Conservation (phyloP, 768 basidiomycete genomes). For the Pholiota microspora region DNA sequence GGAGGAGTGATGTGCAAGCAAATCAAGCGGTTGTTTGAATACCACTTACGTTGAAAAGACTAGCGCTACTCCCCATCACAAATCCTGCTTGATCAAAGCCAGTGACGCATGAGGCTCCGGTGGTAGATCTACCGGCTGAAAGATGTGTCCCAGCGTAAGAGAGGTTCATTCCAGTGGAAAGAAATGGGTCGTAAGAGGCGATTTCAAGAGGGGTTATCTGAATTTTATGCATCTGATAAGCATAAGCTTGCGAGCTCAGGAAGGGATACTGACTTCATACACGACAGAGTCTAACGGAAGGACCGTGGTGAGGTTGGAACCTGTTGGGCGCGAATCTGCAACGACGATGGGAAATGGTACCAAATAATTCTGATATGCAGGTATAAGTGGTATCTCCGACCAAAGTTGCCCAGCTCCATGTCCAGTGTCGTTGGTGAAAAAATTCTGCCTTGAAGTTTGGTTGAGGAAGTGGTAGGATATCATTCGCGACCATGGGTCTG, state of each 20-base stretch:
- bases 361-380: conserved; percentile 45
- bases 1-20: background rate
- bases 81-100: conserved; percentile 77
- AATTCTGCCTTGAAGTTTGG: conserved; percentile 54
- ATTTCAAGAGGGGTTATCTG: conserved; percentile 65
- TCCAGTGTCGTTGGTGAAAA: conserved; percentile 54
- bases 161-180: conserved; percentile 69
- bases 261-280: conserved; percentile 46
- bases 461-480: conserved; percentile 75
- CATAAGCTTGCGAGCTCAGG: background rate
- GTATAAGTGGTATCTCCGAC: conserved; percentile 52
- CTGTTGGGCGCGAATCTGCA: conserved; percentile 50
- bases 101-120: conserved; percentile 59
- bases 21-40: no score
- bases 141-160: conserved; percentile 65
- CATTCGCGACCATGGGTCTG: conserved; percentile 63
- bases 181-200: conserved; percentile 70
- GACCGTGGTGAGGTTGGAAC: conserved; percentile 38
- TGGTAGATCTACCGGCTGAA: conserved; percentile 51
- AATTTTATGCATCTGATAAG: background rate
- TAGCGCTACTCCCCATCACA: conserved; percentile 73
- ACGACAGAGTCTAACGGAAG: conserved; percentile 45
- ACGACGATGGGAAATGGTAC: conserved; percentile 71
- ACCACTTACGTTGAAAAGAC: conserved; percentile 59
- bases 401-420: conserved; percentile 77